phyloP scores from a whole-genome alignment of 805 yeast species.

The Grigorovia humatica region DNA sequence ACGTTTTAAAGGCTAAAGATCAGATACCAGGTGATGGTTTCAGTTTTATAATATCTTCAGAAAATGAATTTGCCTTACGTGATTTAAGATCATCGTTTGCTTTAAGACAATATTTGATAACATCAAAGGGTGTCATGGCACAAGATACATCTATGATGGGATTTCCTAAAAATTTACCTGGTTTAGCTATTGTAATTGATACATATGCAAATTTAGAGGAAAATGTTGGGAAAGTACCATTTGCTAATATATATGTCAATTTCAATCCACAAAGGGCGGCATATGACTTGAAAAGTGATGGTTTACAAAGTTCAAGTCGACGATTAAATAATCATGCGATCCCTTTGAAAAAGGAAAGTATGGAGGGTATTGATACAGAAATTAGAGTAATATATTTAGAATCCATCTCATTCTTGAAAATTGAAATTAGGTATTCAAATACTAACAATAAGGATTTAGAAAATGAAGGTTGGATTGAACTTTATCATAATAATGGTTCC shows the following conservation, averaged over 20 bases:
- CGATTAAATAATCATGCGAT: constrained; percentile 13
- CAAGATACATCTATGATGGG: constrained; percentile 23
- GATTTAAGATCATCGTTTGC: constrained; percentile 21
- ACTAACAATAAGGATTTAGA: constrained; percentile 1
- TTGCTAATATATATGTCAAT: constrained; percentile 18
- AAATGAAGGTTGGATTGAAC: constrained; percentile 23
- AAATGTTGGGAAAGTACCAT: constrained; percentile 10
- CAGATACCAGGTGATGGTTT: constrained; percentile 21
- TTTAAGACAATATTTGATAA: constrained; percentile 18
- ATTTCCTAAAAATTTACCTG: constrained; percentile 24
- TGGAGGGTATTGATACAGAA: constrained; percentile 14
- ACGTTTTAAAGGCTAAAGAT: constrained; percentile 1
- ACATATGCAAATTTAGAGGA: constrained; percentile 7
- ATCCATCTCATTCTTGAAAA: constrained; percentile 19
- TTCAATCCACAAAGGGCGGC: constrained; percentile 16
- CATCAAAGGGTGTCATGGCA: constrained; percentile 21
- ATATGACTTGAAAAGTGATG: constrained; percentile 20
- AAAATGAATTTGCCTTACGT: constrained; percentile 19
- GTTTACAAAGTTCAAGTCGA: constrained; percentile 13
- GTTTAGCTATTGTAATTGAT: constrained; percentile 21
- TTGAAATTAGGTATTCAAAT: constrained; percentile 17
- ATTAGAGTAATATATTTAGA: constrained; percentile 22
- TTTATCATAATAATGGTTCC: constrained; percentile 11
- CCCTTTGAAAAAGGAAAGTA: constrained; percentile 9
- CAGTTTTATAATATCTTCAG: constrained; percentile 19